Evolutionary conservation across 345 rosid species (phyloP).

Genomic region (Acer saccharum): DNA sequence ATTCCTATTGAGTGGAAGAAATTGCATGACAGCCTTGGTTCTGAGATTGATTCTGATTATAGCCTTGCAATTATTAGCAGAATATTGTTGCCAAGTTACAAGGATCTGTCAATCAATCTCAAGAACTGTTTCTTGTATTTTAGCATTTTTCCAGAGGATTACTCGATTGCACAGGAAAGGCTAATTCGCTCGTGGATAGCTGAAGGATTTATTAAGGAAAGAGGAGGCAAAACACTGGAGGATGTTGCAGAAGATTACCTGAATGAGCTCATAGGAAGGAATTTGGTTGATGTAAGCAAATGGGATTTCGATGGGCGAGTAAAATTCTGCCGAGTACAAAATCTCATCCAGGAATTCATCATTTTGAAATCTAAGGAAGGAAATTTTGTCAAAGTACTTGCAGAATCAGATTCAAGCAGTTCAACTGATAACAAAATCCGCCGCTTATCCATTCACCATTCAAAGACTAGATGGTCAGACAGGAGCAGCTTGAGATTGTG

Average conservation of each 20-base stretch:
- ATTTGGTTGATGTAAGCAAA: conserved; percentile 7
- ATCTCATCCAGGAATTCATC: conserved; percentile 20
- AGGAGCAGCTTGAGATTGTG: not conserved
- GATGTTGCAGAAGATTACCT: conserved; percentile 16
- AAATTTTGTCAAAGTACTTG: not conserved
- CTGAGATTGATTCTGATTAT: not conserved
- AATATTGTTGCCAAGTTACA: conserved; percentile 23
- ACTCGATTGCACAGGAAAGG: not conserved
- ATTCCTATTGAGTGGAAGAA: conserved; percentile 12
- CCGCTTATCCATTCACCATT: not conserved
- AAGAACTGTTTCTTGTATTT: conserved; percentile 26
- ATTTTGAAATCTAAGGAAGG: conserved; percentile 5
- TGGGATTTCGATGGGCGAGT: conserved; percentile 9
- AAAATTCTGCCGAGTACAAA: conserved; percentile 12
- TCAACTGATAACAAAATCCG: not conserved
- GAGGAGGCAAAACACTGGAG: not conserved
- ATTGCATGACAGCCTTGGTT: conserved; percentile 9
- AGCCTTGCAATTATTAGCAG: not conserved
- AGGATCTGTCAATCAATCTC: conserved; percentile 14
- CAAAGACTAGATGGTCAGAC: not conserved
- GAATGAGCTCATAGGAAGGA: conserved; percentile 22
- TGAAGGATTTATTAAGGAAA: conserved; percentile 24
- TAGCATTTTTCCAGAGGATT: conserved; percentile 26
- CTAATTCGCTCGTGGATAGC: conserved; percentile 22
- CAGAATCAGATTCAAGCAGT: not conserved